Evolutionary conservation across 2,329 filamentous ascomycete genomes (phyloP).

Genomic region (Cercospora berteroae): DNA sequence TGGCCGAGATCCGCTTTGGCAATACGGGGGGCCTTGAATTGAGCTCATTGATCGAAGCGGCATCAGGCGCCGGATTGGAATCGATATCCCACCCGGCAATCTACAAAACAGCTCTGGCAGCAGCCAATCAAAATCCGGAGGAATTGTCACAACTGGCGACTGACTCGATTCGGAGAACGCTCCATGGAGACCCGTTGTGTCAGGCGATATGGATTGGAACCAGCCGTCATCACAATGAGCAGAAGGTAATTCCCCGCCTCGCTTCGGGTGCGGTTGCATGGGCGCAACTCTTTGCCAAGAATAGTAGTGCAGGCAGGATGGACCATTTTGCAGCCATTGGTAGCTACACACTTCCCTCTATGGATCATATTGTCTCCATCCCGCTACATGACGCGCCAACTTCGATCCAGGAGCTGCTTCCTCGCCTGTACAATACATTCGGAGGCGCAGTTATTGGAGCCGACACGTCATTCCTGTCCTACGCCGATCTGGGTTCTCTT

Average conservation of each 20-base stretch:
- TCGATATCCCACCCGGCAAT: neutral
- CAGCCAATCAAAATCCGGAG: neutral
- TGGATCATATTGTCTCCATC: too few relatives aligned
- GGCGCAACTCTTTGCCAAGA: too few relatives aligned
- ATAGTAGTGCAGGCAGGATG: too few relatives aligned
- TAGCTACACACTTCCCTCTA: too few relatives aligned
- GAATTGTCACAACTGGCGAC: neutral
- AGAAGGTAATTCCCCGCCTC: too few relatives aligned
- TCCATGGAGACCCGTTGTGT: neutral
- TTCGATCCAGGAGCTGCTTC: neutral
- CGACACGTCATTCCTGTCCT: neutral
- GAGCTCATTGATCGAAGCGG: neutral
- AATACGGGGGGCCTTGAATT: neutral
- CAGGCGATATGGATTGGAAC: neutral
- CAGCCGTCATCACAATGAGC: too few relatives aligned
- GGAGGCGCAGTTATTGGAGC: neutral
- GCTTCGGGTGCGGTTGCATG: too few relatives aligned
- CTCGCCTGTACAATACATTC: neutral
- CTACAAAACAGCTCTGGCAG: neutral
- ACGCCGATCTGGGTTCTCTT: neutral
- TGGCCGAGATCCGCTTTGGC: neutral
- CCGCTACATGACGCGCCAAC: neutral
- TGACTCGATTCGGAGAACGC: neutral
- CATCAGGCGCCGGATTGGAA: neutral
- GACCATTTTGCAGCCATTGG: too few relatives aligned